phyloP scores from a whole-genome alignment of 169 alveolate species.

The Eimeria zaria region DNA sequence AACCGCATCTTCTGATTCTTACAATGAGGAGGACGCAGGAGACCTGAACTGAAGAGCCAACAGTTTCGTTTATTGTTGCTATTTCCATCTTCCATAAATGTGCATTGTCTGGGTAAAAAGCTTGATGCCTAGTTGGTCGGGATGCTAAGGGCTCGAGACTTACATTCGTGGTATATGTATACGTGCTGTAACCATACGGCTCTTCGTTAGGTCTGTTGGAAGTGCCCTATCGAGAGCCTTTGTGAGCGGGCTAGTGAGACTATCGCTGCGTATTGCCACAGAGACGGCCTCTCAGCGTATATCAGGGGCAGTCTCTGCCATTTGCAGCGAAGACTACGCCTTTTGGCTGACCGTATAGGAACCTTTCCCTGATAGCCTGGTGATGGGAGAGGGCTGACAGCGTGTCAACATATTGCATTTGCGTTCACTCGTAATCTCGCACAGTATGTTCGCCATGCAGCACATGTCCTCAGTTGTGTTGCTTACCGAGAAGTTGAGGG shows the following conservation, averaged over 20 bases:
- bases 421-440: too few relatives aligned
- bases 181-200: neutral
- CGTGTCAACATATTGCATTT: constrained; percentile 64
- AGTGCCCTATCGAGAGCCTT: neutral
- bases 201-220: neutral
- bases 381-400: constrained; percentile 80
- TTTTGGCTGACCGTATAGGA: constrained; percentile 72
- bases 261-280: constrained; percentile 14
- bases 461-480: too few relatives aligned
- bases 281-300: neutral
- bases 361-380: constrained; percentile 8
- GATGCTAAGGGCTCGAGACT: too few relatives aligned
- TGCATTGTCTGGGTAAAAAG: neutral
- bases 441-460: too few relatives aligned
- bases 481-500: too few relatives aligned
- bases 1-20: neutral
- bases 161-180: too few relatives aligned
- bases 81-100: neutral
- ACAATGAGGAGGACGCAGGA: constrained; percentile 18
- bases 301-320: constrained; percentile 67
- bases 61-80: neutral
- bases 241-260: neutral
- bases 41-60: constrained; percentile 24
- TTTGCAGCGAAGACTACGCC: constrained; percentile 62
- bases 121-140: too few relatives aligned